These are phyloP conservation scores for Epicoccum sorghinum DNA, from an alignment of 2,329 filamentous ascomycete genomes.

Conservation along the genomic window DNA sequence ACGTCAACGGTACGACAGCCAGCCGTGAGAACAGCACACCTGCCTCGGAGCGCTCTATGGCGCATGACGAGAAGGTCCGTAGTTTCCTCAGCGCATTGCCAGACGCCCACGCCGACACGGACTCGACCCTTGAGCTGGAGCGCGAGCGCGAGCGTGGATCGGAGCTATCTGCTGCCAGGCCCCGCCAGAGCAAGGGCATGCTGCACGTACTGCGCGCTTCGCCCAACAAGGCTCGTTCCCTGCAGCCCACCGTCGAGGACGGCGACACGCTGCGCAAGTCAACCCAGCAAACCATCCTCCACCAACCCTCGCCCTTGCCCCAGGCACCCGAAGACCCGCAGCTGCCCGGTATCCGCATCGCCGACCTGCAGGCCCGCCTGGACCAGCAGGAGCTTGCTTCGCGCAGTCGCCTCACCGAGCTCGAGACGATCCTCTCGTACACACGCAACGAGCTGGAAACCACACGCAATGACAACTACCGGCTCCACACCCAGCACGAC, in stretches of 20 bases:
- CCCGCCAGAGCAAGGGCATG: constrained; percentile 33
- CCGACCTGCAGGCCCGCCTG: constrained; percentile 32
- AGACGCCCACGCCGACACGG: constrained; percentile 23
- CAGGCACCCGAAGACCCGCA: constrained; percentile 16
- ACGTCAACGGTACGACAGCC: constrained; percentile 32
- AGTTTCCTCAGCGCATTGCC: constrained; percentile 47
- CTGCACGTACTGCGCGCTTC: constrained; percentile 36
- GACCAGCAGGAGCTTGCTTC: constrained; percentile 37
- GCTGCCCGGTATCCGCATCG: constrained; percentile 24
- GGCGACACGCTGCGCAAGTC: constrained; percentile 46
- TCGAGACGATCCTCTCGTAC: constrained; percentile 43
- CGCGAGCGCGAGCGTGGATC: constrained; percentile 28
- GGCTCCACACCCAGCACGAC: constrained; percentile 35
- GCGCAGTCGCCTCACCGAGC: constrained; percentile 40
- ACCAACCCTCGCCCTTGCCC: constrained; percentile 28
- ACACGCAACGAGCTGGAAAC: constrained; percentile 42
- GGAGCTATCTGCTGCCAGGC: constrained; percentile 16
- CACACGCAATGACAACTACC: constrained; percentile 37
- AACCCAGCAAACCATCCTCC: constrained; percentile 44
- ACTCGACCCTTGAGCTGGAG: background rate
- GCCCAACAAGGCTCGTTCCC: constrained; percentile 36
- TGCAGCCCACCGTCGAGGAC: constrained; percentile 47
- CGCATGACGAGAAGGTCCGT: constrained; percentile 47
- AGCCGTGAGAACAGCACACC: constrained; percentile 28
- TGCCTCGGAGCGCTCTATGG: constrained; percentile 42